Percentiles rank a stretch among this genome's conserved stretches.
phyloP scores from a whole-genome alignment of 352 stramenopile genomes.

The Phytophthora tentaculata region DNA sequence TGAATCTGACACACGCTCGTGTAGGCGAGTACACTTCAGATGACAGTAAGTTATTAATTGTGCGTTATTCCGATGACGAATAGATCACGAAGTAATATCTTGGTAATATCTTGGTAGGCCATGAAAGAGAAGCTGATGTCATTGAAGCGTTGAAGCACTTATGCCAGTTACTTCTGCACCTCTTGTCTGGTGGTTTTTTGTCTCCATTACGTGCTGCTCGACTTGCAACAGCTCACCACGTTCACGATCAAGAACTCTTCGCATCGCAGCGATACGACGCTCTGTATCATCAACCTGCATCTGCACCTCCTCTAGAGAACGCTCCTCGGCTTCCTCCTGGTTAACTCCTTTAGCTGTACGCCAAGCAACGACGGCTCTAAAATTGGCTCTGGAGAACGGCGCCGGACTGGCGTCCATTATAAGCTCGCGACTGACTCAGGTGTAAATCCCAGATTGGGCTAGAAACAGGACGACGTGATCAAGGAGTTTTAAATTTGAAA shows the following conservation, averaged over 20 bases:
- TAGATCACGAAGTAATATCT: no score
- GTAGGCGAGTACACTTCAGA: no score
- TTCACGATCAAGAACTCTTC: constrained; percentile 46
- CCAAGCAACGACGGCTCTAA: constrained; percentile 8
- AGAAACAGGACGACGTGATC: constrained; percentile 5
- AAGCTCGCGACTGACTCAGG: constrained; percentile 6
- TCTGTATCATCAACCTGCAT: constrained; percentile 42
- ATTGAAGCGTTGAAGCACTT: no score
- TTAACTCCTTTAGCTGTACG: no score
- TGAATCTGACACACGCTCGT: no score
- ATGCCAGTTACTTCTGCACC: constrained; percentile 59
- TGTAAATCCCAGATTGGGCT: constrained; percentile 8
- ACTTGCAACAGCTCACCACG: constrained; percentile 32
- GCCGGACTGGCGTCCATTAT: constrained; percentile 12
- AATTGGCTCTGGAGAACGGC: constrained; percentile 13
- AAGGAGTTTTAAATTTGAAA: neutral
- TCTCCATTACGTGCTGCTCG: constrained; percentile 44
- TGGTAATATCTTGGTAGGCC: no score
- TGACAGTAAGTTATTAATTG: no score
- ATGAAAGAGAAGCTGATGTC: no score
- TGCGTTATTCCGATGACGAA: no score
- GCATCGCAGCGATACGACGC: constrained; percentile 47
- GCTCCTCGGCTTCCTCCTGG: no score
- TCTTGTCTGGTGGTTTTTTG: constrained; percentile 31
- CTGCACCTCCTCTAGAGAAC: constrained; percentile 41